A percentile compares a stretch with the other conserved stretches of the same genome.
These are phyloP conservation scores for Suillus sp. DNA, from an alignment of 768 basidiomycete species.

Conservation along the genomic window DNA sequence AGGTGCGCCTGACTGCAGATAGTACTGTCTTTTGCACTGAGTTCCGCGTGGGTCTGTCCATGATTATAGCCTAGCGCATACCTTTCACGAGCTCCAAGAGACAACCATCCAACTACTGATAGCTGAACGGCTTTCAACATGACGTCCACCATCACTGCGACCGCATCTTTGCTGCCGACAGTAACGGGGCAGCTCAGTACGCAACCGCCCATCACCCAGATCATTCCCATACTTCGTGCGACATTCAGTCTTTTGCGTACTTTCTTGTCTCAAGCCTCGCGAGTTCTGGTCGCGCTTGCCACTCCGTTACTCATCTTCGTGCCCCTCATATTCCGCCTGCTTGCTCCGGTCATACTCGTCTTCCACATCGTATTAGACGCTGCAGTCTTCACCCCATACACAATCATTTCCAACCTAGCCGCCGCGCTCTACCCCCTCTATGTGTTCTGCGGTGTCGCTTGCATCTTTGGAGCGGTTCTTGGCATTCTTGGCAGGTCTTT, in stretches of 20 bases:
- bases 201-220: slow-evolving; percentile 26
- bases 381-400: slow-evolving; percentile 49
- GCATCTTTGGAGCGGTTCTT: slow-evolving; percentile 49
- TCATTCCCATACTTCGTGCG: slow-evolving; percentile 24
- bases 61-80: background rate
- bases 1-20: background rate
- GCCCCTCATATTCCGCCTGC: slow-evolving; percentile 37
- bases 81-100: background rate
- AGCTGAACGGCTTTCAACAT: background rate
- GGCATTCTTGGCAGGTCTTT: slow-evolving; percentile 40
- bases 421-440: slow-evolving; percentile 56
- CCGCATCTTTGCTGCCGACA: slow-evolving; percentile 5
- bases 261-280: slow-evolving; percentile 9
- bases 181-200: slow-evolving; percentile 1
- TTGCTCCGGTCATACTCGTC: slow-evolving; percentile 52
- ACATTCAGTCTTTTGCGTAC: slow-evolving; percentile 21
- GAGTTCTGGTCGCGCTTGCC: slow-evolving; percentile 16
- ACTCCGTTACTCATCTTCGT: slow-evolving; percentile 28
- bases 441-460: slow-evolving; percentile 57
- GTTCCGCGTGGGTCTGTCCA: background rate
- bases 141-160: background rate
- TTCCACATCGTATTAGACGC: slow-evolving; percentile 42
- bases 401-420: slow-evolving; percentile 38
- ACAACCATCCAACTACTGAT: background rate
- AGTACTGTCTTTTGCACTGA: background rate